Base-by-base conservation (phyloP, 176 grass and related monocot species). In the Musa beccarii region DNA sequence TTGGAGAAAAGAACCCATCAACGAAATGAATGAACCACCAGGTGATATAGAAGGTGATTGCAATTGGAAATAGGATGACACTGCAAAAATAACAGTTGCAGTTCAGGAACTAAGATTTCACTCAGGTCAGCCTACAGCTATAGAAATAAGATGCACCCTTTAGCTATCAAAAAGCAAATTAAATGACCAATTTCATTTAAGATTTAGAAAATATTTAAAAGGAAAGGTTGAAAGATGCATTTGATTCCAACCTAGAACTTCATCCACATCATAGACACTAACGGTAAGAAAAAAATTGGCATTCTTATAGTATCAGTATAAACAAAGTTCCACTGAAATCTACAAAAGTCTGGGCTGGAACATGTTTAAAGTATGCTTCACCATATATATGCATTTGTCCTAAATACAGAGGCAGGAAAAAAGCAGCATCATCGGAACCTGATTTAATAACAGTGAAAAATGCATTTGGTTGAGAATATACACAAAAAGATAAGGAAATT, bases 1-100 rank as follows among this genome's bases (percentile, higher is more conserved):
- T 79, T 59, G 77, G 77, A 69, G 77, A 79, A 55, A 79, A 79
- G 71, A 79, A 79, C 14, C 77, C 77, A 79, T 79, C 77, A 29
- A 79, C 66, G 17, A 71, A 79, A 79, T 69, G 77, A 70, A 79
- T 59, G 49, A 79, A 79, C 77, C 77, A 79, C 77, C 77, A 79
- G 10, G 77, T 79, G 77, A 79, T 61, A 49, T 79, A 79, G 77
- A 79, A 79, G 53, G 77, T 79, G 52, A 79, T 79, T 15, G 77
- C 77, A 50, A 79, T 79, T 21, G 77, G 77, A 71, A 79, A 71
- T 25, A 79, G 19, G 77, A 79, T 79, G 2, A 79, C 66, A 59
- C 66, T 79, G 77, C 77, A 79, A 70, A 49, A 70, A 16, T 43
- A 69, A 71, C 2, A 79, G 63, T 24, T 7, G 29, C 59, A 11